Evolutionary conservation across 768 basidiomycete species (phyloP), one percentile per base, ranked within the genome.

Genomic region (Agrocybe chaxingu): DNA sequence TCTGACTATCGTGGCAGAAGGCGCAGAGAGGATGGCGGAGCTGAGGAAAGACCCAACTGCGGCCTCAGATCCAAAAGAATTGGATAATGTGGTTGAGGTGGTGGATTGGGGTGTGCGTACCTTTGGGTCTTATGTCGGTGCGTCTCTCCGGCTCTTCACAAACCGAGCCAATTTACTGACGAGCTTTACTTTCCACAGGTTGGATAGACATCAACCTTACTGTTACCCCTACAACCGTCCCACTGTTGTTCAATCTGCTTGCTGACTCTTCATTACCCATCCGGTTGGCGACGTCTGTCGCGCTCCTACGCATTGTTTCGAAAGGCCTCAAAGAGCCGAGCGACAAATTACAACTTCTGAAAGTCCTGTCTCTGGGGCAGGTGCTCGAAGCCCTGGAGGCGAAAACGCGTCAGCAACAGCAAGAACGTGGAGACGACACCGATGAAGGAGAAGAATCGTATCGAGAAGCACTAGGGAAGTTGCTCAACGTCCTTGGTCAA

Each of bases 171-270:
- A 42, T 24, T 11, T 47, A n/a, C 10, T 34, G 33, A 44, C 33
- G 8, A 11, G 24, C 30, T 51, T 48, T 35, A 47, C 30, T 19
- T 41, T 12, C 3, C 39, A n/a, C 16, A 97, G 96, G 93, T 10
- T 99, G 97, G 97, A 89, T 98, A 57, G 97, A 99, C 62, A 95
- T 99, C 57, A 93, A 92, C 62, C 74, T 98, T 55, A 94, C 97
- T 9, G 88, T 99, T 52, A 98, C 95, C 1, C 91, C 89, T 9
- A 81, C 79, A 10, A 92, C 95, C 2, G 82, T 98, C 32, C 85
- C 88, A 4, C 72, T 98, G 33, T 77, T 97, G 39, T 93, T 95
- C 65, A 81, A 77, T 34, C 76, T 97, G 36, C 79, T 98, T 35
- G 85, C 86, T 11, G 88, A 94, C 61, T 70, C 80, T 0, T 85